Base-by-base conservation (phyloP, 371 early-diverging fungal species). In the Zychaea mexicana region DNA sequence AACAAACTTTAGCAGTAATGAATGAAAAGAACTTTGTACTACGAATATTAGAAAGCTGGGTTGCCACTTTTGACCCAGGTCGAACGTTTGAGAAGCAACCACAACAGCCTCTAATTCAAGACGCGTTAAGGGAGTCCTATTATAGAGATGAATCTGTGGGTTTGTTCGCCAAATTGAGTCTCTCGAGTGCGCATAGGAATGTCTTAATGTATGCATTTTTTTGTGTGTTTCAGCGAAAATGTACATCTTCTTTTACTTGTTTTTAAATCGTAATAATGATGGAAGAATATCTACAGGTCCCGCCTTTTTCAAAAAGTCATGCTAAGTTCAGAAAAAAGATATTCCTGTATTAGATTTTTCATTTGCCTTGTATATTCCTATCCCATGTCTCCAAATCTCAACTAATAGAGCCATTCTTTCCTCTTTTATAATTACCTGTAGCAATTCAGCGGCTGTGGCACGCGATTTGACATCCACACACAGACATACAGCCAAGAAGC, bases 391-490 rank as follows among this genome's bases (percentile, higher is more conserved):
- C 8, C 0, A 36, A 36, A 36, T 36, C 8, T 36, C 36, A 10
- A 36, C 15, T 0, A 15, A 2, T 42, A 42, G 4, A 17, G n/a
- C n/a, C 42, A 36, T 36, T 36, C 8, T 36, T 36, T 36, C 10
- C 8, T 36, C 2, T 10, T 8, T 15, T 36, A 36, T n/a, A n/a
- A 15, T 42, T 42, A 42, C 42, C 42, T 42, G 42, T 42, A 42
- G n/a, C n/a, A 97, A 76, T 77, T 98, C 96, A 21, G 82, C 86
- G 33, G 93, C 86, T 15, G 87, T 88, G 17, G 96, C 93, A 57
- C 98, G 85, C 64, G 90, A 90, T 69, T 83, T 75, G 22, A 93
- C 92, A 72, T 97, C 97, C 6, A 97, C 96, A 69, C 92, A 92
- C 60, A 98, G 78, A 71, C 94, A 94, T 28, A 88, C 86, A 4